Conservation (phyloP, 495 filamentous ascomycete species). For the Penicillium antarcticum region DNA sequence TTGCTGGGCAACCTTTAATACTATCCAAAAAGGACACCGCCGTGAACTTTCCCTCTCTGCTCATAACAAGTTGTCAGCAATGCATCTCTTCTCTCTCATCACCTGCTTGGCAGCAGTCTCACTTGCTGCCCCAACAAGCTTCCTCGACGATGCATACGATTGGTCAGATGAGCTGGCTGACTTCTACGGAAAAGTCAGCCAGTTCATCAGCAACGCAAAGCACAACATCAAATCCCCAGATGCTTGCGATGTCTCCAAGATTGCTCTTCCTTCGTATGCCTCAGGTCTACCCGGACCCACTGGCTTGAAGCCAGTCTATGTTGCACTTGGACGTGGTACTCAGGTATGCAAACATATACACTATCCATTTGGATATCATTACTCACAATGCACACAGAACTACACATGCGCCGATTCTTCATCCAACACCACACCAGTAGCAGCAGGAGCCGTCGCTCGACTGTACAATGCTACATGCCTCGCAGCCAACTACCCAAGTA, state of each 20-base stretch:
- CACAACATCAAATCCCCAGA: slow-evolving; percentile 15
- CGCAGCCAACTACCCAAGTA: slow-evolving; percentile 59
- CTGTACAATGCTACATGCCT: slow-evolving; percentile 88
- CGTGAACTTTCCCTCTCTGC: neutral
- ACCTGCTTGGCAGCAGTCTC: slow-evolving; percentile 31
- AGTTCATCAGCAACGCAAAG: slow-evolving; percentile 27
- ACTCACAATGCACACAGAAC: slow-evolving; percentile 53
- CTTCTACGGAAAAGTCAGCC: slow-evolving; percentile 39
- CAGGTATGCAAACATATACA: slow-evolving; percentile 34
- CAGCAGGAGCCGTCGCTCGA: slow-evolving; percentile 73
- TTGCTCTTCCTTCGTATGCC: slow-evolving; percentile 36
- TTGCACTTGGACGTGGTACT: slow-evolving; percentile 82
- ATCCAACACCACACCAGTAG: slow-evolving; percentile 53
- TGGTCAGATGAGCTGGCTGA: slow-evolving; percentile 34
- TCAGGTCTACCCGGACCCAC: slow-evolving; percentile 54
- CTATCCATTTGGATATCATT: neutral
- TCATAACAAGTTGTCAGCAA: slow-evolving; percentile 5
- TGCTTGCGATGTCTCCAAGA: slow-evolving; percentile 38
- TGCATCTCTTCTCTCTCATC: slow-evolving; percentile 29
- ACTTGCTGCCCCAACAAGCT: slow-evolving; percentile 32
- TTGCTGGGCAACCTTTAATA: slow-evolving; percentile 2
- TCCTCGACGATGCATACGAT: slow-evolving; percentile 35
- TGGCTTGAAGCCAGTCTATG: slow-evolving; percentile 63
- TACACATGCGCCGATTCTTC: slow-evolving; percentile 73
- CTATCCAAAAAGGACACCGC: neutral